Evolutionary conservation across 169 alveolate species (phyloP), one percentile per base, ranked within the genome.

Genomic region (Plasmodium vivax): DNA sequence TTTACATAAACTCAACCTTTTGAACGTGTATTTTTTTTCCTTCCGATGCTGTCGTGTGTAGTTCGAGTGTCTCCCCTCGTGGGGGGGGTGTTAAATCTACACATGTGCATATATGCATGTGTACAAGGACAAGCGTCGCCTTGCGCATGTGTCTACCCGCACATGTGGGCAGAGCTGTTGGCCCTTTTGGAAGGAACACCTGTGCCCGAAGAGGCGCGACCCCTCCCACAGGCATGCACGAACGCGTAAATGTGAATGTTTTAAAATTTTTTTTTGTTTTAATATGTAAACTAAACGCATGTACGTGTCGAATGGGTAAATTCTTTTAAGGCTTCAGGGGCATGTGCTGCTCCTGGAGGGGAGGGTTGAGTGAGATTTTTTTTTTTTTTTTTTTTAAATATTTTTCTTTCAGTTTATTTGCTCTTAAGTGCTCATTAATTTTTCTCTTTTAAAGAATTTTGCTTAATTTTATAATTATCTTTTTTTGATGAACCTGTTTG

Each of bases 401-500:
- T n/a, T n/a, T 43, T 23, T 43, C 12, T 32, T 23, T 43, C 30
- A 43, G 72, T 80, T 80, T 38, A 32, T 32, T 83, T 83, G 27
- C 30, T 51, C 56, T 5, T 83, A 83, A 56, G 10, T 83, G 23
- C n/a, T 83, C 27, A 58, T 83, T 83, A 34, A 83, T 83, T 83
- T 83, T 32, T 38, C 62, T 83, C 45, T 68, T 83, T 83, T 83
- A 56, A 83, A 58, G 58, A 5, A 16, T 23, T 83, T 34, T 23
- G 12, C 72, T 82, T 82, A 14, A 34, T 82, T 5, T 23, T 41
- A 14, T 81, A n/a, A 38, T 81, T 47, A 43, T 81, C 51, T 81
- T 43, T 38, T 43, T 43, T 51, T 81, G 19, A 81, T 81, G 34
- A 47, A 7, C 36, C 58, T 81, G 16, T 51, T 14, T 51, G 6